Conservation (phyloP, 2,329 filamentous ascomycete genomes). For the Teratosphaeriaceae sp. region DNA sequence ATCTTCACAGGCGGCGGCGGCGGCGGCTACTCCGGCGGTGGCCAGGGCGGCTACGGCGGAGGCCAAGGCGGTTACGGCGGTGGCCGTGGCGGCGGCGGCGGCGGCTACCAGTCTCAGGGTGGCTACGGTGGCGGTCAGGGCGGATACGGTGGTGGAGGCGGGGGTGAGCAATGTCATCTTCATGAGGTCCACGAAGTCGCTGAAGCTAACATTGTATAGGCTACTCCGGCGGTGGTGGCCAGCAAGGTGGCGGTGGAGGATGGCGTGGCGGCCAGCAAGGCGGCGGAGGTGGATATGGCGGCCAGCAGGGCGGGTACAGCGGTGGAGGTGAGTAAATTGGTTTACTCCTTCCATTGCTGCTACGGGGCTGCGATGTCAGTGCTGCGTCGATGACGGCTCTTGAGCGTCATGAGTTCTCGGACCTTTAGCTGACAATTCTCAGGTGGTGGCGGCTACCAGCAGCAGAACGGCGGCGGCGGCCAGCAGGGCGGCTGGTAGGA, state of each 20-base stretch:
- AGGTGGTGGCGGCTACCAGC: conserved; percentile 19
- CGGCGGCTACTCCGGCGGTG: conserved; percentile 18
- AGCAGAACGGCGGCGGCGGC: conserved; percentile 11
- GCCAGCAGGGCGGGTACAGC: conserved; percentile 11
- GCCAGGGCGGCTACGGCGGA: conserved; percentile 21
- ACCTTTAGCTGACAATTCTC: conserved; percentile 16
- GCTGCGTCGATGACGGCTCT: background rate
- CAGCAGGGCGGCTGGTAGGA: conserved; percentile 14
- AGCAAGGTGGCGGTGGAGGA: conserved; percentile 15
- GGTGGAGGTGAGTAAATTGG: conserved; percentile 7
- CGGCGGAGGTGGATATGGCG: conserved; percentile 16
- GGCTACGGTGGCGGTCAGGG: conserved; percentile 19
- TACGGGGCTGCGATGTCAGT: background rate
- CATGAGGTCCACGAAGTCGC: too few relatives aligned
- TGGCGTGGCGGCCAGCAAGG: conserved; percentile 23
- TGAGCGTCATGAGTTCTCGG: background rate
- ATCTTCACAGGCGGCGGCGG: conserved; percentile 11
- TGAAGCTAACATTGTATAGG: too few relatives aligned
- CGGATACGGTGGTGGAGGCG: conserved; percentile 14
- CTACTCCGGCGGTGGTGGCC: conserved; percentile 18
- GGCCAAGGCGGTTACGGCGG: conserved; percentile 19
- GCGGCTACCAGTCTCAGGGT: conserved; percentile 22
- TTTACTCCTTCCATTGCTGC: background rate
- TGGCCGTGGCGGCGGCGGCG: conserved; percentile 17
- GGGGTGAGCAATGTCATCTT: too few relatives aligned